Percentiles rank a stretch among this genome's conserved stretches.
Conservation (phyloP, 441 rosid species). For the Populus hybrid region DNA sequence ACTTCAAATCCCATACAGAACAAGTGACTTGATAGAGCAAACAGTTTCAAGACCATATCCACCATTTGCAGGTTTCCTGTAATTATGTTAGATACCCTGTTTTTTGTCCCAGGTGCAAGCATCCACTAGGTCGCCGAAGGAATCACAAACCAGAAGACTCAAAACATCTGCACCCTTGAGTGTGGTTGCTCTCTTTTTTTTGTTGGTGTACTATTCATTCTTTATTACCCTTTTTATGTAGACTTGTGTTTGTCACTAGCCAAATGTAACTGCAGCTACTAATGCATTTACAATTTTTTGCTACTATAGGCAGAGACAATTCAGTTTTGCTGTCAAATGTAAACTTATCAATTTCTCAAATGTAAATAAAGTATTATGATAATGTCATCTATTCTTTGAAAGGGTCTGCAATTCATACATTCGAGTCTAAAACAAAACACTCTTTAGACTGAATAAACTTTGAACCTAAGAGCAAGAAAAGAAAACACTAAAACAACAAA, state of each 20-base stretch:
- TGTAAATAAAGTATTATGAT: not conserved
- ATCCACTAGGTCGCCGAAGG: constrained; percentile 21
- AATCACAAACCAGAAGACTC: constrained; percentile 27
- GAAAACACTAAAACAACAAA: not conserved
- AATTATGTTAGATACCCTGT: constrained; percentile 22
- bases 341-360: constrained; percentile 4
- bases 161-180: constrained; percentile 16
- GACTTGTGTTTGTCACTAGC: constrained; percentile 16
- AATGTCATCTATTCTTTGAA: not conserved
- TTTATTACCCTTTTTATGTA: constrained; percentile 13
- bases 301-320: not conserved
- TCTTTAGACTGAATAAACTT: not conserved
- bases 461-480: not conserved
- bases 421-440: not conserved
- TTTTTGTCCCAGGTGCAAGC: constrained; percentile 35
- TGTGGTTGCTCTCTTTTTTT: not conserved
- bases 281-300: constrained; percentile 19
- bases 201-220: constrained; percentile 5
- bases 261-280: constrained; percentile 24
- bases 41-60: constrained; percentile 18
- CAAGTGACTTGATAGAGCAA: constrained; percentile 41
- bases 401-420: not conserved
- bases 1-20: constrained; percentile 67
- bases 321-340: constrained; percentile 19
- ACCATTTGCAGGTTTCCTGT: constrained; percentile 21